Evolutionary conservation across 2,329 filamentous ascomycete genomes (phyloP).

Genomic region (Fonsecaea multimorphosa): DNA sequence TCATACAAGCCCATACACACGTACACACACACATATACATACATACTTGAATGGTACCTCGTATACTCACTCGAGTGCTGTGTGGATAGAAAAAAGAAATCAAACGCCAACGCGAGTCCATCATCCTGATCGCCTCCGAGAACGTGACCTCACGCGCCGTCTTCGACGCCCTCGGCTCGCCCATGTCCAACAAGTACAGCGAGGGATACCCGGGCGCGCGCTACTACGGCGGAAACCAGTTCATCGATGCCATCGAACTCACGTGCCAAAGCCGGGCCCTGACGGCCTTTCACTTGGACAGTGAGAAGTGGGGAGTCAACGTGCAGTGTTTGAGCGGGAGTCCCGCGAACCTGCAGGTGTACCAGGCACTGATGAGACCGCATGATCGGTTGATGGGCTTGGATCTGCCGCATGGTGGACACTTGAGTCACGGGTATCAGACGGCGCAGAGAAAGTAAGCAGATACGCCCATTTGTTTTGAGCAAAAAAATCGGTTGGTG

Average conservation of each 20-base stretch:
- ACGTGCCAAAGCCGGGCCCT: slow-evolving; percentile 90
- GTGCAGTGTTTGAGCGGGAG: slow-evolving; percentile 86
- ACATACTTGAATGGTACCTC: too few relatives aligned
- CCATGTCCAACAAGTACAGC: slow-evolving; percentile 99
- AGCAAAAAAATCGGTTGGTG: background rate
- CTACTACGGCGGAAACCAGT: slow-evolving; percentile 97
- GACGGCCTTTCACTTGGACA: slow-evolving; percentile 81
- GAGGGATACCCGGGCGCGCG: slow-evolving; percentile 95
- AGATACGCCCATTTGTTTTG: background rate
- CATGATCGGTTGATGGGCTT: slow-evolving; percentile 97
- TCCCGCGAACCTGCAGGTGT: slow-evolving; percentile 79
- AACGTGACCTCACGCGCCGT: slow-evolving; percentile 95
- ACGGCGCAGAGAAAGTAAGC: slow-evolving; percentile 81
- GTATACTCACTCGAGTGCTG: background rate
- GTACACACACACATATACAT: background rate
- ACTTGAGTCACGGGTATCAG: slow-evolving; percentile 97
- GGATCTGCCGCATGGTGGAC: slow-evolving; percentile 91
- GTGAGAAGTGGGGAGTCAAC: slow-evolving; percentile 94
- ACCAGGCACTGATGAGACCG: slow-evolving; percentile 92
- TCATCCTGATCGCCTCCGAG: slow-evolving; percentile 94
- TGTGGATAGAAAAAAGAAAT: slow-evolving; percentile 72
- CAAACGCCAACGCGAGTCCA: slow-evolving; percentile 94
- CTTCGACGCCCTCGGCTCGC: slow-evolving; percentile 86
- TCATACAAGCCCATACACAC: background rate
- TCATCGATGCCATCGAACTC: slow-evolving; percentile 88